Evolutionary conservation across 2,329 filamentous ascomycete genomes (phyloP).

Genomic region (Pestalotiopsis sp.): DNA sequence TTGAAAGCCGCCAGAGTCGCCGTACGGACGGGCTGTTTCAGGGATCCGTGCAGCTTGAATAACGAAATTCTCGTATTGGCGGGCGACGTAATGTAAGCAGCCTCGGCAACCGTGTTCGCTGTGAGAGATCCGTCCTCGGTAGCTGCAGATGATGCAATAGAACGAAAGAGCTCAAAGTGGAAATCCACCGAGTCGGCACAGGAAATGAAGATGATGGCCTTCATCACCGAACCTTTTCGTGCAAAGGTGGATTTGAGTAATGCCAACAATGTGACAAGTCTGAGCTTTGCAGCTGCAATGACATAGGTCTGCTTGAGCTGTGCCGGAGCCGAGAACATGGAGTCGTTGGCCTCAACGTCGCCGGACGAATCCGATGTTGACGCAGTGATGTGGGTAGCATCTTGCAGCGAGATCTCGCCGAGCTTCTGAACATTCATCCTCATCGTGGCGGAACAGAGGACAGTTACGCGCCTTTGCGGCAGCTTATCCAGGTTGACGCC

Average conservation of each 20-base stretch:
- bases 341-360: constrained; percentile 48
- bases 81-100: constrained; percentile 71
- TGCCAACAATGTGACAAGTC: constrained; percentile 83
- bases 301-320: constrained; percentile 93
- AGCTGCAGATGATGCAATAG: constrained; percentile 23
- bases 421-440: constrained; percentile 95
- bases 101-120: constrained; percentile 65
- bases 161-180: constrained; percentile 80
- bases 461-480: constrained; percentile 75
- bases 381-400: constrained; percentile 83
- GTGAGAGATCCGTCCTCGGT: constrained; percentile 34
- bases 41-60: constrained; percentile 87
- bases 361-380: constrained; percentile 51
- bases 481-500: constrained; percentile 61
- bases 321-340: constrained; percentile 77
- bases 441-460: constrained; percentile 95
- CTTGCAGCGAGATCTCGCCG: constrained; percentile 91
- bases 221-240: constrained; percentile 88
- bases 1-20: constrained; percentile 82
- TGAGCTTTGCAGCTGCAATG: constrained; percentile 83
- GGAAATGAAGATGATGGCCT: constrained; percentile 94
- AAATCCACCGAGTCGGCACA: constrained; percentile 98
- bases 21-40: constrained; percentile 84
- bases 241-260: constrained; percentile 86
- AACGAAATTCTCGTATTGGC: constrained; percentile 74